Base-by-base conservation (phyloP, 805 yeast species). In the Wickerhamomyces silvicola region DNA sequence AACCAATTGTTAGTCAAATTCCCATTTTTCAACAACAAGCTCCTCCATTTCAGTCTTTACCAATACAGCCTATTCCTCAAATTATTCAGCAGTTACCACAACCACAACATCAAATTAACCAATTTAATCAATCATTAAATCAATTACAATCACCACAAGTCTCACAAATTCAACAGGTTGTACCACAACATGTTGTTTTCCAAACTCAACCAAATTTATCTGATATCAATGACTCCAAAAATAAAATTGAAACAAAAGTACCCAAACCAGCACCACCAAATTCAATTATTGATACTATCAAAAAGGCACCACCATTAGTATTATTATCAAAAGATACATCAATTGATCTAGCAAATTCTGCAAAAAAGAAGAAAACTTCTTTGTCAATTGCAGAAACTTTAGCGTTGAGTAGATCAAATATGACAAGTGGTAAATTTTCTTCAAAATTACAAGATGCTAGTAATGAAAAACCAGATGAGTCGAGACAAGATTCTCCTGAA, bases 351-450 rank as follows among this genome's bases (percentile, higher is more conserved):
- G 50, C 50, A 8, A 43, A 45, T 15, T 37, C 45, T 12, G 30
- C 41, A 4, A 41, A 37, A 30, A 47, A 48, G 41, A 46, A 45
- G 41, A 48, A 48, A 33, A 20, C 59, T 23, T 45, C 64, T 2
- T 48, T 73, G 18, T 69, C 81, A 2, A 74, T 75, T 30, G 81
- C 81, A 0, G 78, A 75, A 41, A 72, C 80, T 3, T 52, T 75
- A 41, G 81, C 81, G 1, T 43, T 71, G 32, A 71, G 70, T 38
- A 53, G 79, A 24, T 62, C 71, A 4, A 57, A 64, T 8, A 66
- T 70, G 69, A 48, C 52, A 1, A 54, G 52, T 38, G 55, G 54
- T 4, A 49, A 46, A 32, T 51, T 45, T 28, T 44, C 45, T 22
- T 41, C 54, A 9, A 48, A 50, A 26, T 21, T 50, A 14, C 46